phyloP scores from a whole-genome alignment of 2,329 filamentous ascomycete species.

The Catunica adiposa region DNA sequence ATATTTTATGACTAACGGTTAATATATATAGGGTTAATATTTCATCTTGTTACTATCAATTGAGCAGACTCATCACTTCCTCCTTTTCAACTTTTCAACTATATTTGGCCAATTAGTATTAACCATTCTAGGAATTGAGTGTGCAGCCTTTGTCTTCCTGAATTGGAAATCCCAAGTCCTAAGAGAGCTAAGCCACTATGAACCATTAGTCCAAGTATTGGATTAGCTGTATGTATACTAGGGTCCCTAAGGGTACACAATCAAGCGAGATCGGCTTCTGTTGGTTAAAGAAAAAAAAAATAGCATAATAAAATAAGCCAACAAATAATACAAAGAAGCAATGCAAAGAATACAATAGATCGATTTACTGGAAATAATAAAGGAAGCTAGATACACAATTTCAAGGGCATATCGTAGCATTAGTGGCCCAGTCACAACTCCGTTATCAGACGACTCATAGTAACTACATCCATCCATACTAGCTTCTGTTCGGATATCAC shows the following conservation, averaged over 20 bases:
- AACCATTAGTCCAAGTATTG: not conserved
- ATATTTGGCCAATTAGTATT: too few relatives aligned
- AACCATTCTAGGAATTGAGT: too few relatives aligned
- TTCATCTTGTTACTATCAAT: too few relatives aligned
- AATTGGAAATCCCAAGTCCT: too few relatives aligned
- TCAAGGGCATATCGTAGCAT: not conserved
- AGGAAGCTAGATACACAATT: not conserved
- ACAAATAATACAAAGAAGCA: not conserved
- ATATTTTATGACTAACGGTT: too few relatives aligned
- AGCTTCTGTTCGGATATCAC: not conserved
- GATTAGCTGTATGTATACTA: not conserved
- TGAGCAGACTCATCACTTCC: too few relatives aligned
- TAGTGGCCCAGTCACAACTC: not conserved
- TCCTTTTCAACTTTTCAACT: too few relatives aligned
- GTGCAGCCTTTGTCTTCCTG: too few relatives aligned
- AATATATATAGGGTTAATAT: too few relatives aligned
- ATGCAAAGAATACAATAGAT: not conserved
- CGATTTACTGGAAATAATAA: not conserved
- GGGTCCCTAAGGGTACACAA: not conserved
- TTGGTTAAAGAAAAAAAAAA: not conserved
- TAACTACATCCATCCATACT: not conserved
- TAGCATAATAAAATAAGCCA: too few relatives aligned
- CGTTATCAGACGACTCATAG: not conserved
- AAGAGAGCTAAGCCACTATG: too few relatives aligned
- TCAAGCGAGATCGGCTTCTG: slow-evolving; percentile 2